phyloP scores from a whole-genome alignment of 768 basidiomycete species.

The Calvatia gigantea region DNA sequence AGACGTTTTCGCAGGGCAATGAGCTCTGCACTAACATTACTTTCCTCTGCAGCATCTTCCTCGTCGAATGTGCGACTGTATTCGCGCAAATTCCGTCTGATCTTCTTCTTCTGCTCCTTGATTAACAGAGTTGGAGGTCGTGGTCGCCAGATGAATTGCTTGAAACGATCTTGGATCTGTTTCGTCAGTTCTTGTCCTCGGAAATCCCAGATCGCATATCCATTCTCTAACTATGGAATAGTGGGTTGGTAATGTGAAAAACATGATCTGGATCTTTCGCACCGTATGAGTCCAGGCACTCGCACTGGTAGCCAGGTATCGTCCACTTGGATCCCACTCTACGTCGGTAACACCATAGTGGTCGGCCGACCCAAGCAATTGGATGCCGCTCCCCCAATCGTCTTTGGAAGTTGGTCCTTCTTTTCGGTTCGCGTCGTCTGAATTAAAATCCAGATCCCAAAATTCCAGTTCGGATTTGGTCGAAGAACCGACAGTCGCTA shows the following conservation, averaged over 20 bases:
- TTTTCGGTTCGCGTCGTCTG: constrained; percentile 49
- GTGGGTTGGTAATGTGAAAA: background rate
- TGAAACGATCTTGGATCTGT: constrained; percentile 89
- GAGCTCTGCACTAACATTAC: constrained; percentile 90
- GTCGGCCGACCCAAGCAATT: constrained; percentile 81
- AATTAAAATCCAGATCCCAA: constrained; percentile 95
- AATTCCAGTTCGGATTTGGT: constrained; percentile 97
- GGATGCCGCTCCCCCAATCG: constrained; percentile 86
- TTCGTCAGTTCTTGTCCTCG: constrained; percentile 93
- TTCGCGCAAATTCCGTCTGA: constrained; percentile 88
- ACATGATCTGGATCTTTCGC: constrained; percentile 13
- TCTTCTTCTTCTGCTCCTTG: constrained; percentile 82
- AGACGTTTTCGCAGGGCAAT: constrained; percentile 86
- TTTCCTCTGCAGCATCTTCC: constrained; percentile 94
- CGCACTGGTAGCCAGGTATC: constrained; percentile 89
- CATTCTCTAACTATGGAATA: constrained; percentile 80
- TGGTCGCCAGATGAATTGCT: constrained; percentile 98
- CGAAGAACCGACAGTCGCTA: constrained; percentile 93
- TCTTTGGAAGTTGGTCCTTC: constrained; percentile 52
- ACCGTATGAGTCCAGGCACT: constrained; percentile 96
- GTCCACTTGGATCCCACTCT: constrained; percentile 97
- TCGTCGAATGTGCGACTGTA: constrained; percentile 92
- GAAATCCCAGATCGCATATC: constrained; percentile 97
- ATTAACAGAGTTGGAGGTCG: constrained; percentile 85
- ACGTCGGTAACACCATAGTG: constrained; percentile 98